A percentile compares a stretch with the other conserved stretches of the same genome.
These are phyloP conservation scores for Tulasnella sp. DNA, from an alignment of 768 basidiomycete genomes.

Conservation along the genomic window DNA sequence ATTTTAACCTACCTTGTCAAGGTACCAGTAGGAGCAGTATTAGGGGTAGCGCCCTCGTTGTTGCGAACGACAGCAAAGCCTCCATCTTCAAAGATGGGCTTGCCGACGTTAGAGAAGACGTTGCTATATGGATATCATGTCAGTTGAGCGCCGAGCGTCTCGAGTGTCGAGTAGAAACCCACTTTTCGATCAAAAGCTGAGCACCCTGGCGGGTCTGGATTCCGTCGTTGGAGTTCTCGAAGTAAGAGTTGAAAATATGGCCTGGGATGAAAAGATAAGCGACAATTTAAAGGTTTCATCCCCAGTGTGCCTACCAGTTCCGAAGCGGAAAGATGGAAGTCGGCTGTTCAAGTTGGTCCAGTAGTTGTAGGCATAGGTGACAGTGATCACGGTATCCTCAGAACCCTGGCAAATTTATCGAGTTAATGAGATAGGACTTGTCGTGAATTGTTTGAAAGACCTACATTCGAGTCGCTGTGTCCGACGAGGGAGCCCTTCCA, in stretches of 20 bases:
- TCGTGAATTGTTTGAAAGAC: too few relatives aligned
- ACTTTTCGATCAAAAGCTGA: background rate
- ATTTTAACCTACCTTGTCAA: too few relatives aligned
- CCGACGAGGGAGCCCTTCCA: constrained; percentile 36
- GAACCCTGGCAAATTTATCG: too few relatives aligned
- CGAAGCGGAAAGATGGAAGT: constrained; percentile 33
- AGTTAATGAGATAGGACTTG: too few relatives aligned
- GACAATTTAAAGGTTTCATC: too few relatives aligned
- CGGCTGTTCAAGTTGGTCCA: constrained; percentile 23
- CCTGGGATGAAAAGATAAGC: too few relatives aligned
- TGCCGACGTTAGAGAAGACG: background rate
- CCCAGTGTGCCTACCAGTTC: background rate
- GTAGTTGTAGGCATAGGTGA: background rate
- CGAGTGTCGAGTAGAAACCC: too few relatives aligned
- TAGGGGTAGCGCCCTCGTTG: background rate
- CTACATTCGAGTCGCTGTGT: constrained; percentile 34
- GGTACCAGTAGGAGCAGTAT: constrained; percentile 3
- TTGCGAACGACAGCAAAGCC: background rate
- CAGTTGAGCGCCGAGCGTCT: too few relatives aligned
- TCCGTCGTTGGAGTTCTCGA: background rate
- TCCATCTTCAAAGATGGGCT: background rate
- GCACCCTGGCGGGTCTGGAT: constrained; percentile 1
- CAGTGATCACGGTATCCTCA: background rate
- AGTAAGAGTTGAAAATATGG: background rate
- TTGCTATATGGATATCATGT: too few relatives aligned